Evolutionary conservation across 1,284 basidiomycete species (phyloP), one percentile per base, ranked within the genome.

Genomic region (Apiotrichum porosum): DNA sequence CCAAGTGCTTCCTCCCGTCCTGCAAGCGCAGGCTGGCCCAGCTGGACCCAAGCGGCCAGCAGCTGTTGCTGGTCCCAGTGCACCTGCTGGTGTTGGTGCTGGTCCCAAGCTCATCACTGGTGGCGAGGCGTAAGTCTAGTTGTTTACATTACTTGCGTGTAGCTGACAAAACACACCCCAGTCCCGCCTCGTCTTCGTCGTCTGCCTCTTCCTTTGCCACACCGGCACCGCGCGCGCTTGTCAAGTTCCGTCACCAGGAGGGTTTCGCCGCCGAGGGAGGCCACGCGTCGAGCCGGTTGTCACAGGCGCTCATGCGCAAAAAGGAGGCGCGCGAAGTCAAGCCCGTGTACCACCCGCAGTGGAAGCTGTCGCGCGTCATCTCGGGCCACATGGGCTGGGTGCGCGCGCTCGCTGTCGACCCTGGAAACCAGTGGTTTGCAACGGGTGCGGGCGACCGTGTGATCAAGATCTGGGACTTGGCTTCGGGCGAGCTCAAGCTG

Each of bases 381-480:
- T 97, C 92, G 2, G 94, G 94, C 0, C 94, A 99, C 72, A 75
- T 98, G 56, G 94, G 95, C 9, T 98, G 95, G 95, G 94, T 98
- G n/a, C 82, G 94, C 48, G 87, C 86, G 60, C 85, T 89, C 15
- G 90, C 94, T 2, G 91, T 98, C 36, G 94, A 98, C 70, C 94
- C 94, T 15, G 91, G 90, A 23, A 99, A 98, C 76, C 79, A 94
- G 71, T 99, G 94, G 94, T 98, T 99, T 58, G 94, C 89, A 0
- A 94, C 92, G 0, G 94, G 94, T 50, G 94, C 94, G 0, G 95
- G 95, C 8, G 94, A 98, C 73, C 83, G 94, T 28, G 92, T 98
- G 39, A 89, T 99, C 73, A 98, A 99, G 77, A 92, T 99, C n/a
- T 98, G 94, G 94, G 93, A 98, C 70, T 71, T 98, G 58, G 95